Percentiles rank a stretch among this genome's conserved stretches.
phyloP scores from a whole-genome alignment of 106 monocot genomes.

The Allium cepa region DNA sequence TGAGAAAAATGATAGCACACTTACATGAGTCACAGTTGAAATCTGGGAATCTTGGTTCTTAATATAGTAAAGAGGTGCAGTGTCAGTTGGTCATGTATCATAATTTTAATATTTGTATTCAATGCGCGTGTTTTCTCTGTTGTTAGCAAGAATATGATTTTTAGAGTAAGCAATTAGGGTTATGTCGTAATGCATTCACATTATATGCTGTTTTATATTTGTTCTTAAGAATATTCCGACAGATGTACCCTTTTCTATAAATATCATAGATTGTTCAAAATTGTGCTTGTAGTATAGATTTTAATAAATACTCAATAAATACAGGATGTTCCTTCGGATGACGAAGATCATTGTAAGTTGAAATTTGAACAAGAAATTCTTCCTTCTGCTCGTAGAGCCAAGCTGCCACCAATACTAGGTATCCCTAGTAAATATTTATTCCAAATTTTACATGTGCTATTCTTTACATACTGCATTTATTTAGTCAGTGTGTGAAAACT shows the following conservation, averaged over 20 bases:
- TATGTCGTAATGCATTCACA: no score
- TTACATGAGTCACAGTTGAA: no score
- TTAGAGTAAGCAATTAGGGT: no score
- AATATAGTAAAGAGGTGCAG: no score
- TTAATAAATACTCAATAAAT: slow-evolving; percentile 1
- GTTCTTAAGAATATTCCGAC: no score
- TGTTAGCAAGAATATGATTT: no score
- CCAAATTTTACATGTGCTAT: background rate
- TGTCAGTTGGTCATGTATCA: no score
- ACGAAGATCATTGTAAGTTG: slow-evolving; percentile 16
- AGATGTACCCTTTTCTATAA: background rate
- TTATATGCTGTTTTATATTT: no score
- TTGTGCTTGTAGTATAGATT: background rate
- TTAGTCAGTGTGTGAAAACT: background rate
- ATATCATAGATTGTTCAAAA: background rate
- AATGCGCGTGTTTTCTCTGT: no score
- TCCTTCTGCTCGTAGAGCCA: slow-evolving; percentile 11
- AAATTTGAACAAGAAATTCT: slow-evolving; percentile 34
- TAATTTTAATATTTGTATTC: no score
- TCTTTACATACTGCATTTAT: background rate
- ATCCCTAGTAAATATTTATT: background rate
- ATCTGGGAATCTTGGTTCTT: no score
- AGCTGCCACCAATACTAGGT: slow-evolving; percentile 9
- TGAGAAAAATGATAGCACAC: no score
- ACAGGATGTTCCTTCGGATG: slow-evolving; percentile 14